Base-by-base conservation (phyloP, 2,329 filamentous ascomycete species). In the Cladosporium austrohemisphaericum region DNA sequence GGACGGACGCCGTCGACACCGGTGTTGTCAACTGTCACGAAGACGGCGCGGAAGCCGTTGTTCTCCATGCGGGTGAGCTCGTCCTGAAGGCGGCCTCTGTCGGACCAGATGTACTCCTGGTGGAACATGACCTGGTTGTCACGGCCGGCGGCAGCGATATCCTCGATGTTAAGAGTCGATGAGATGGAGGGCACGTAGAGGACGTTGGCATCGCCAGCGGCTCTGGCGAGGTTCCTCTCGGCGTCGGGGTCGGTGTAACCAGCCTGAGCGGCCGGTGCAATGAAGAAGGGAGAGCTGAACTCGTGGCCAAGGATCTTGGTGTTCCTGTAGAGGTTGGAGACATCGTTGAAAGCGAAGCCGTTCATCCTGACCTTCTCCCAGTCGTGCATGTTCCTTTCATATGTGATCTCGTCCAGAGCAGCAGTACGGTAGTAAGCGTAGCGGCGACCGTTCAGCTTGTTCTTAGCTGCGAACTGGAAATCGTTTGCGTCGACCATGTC, bases 251-350 rank as follows among this genome's bases (percentile, higher is more conserved):
- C 78, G 51, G 92, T 92, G 8, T 96, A 82, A 70, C 95, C 95
- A 58, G 91, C 92, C 7, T 96, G 79, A 0, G 92, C 92, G 10
- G 92, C 96, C 33, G 92, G 92, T 1, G 92, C 95, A 28, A 96
- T 85, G 72, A 96, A 97, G 72, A 95, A 93, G 18, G 92, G 92
- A 37, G 92, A 85, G 53, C 84, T 80, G 54, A 83, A 81, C 63
- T 86, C 88, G 33, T 85, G 82, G 55, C 90, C 91, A 9, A 97
- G 84, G 88, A 97, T 96, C 2, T 85, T 95, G 19, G 91, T 95
- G 22, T 47, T 37, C 23, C 18, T 31, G 23, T 47, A 38, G 8
- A 54, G 54, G 28, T 57, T 51, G 1, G 57, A 58, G 4, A 59
- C 56, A 31, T 62, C 56, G 11, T 40, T 37, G 35, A 62, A 60